Percentiles rank a stretch among this genome's conserved stretches.
Evolutionary conservation across 441 rosid genomes (phyloP).

Genomic region (Viola pubescens): DNA sequence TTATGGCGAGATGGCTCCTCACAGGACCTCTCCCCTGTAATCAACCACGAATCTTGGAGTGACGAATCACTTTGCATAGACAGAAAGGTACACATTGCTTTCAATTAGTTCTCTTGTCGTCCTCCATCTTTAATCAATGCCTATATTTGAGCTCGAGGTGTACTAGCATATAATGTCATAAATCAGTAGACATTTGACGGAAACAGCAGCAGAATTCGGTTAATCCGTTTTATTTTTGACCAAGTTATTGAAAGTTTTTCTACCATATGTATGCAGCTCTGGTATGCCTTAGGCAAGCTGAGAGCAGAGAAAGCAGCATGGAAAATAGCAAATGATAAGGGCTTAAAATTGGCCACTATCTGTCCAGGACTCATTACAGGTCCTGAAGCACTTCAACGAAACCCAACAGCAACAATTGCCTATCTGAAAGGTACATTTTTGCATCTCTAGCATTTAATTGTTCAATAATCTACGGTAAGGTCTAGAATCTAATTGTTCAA

Average conservation of each 20-base stretch:
- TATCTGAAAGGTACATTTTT: conserved; percentile 41
- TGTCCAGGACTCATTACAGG: conserved; percentile 72
- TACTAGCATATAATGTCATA: no score
- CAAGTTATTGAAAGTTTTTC: no score
- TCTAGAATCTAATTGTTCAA: no score
- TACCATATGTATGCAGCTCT: conserved; percentile 8
- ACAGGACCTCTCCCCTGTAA: conserved; percentile 28
- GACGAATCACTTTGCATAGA: conserved; percentile 56
- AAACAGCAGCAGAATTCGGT: no score
- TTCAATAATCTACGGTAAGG: no score
- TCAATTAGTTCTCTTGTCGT: no score
- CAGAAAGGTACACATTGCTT: conserved; percentile 45
- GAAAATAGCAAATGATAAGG: conserved; percentile 46
- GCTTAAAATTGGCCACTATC: conserved; percentile 52
- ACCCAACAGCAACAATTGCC: conserved; percentile 57
- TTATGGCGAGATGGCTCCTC: conserved; percentile 42
- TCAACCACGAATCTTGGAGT: conserved; percentile 75
- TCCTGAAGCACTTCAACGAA: conserved; percentile 39
- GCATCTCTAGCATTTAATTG: no score
- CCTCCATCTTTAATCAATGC: no score
- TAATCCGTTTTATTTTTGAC: no score
- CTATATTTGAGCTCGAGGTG: no score
- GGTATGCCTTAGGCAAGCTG: conserved; percentile 88
- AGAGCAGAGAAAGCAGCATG: conserved; percentile 78
- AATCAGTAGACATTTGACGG: no score